These are phyloP conservation scores for Zelonia costaricensis DNA, from an alignment of 208 protist species.

Conservation along the genomic window DNA sequence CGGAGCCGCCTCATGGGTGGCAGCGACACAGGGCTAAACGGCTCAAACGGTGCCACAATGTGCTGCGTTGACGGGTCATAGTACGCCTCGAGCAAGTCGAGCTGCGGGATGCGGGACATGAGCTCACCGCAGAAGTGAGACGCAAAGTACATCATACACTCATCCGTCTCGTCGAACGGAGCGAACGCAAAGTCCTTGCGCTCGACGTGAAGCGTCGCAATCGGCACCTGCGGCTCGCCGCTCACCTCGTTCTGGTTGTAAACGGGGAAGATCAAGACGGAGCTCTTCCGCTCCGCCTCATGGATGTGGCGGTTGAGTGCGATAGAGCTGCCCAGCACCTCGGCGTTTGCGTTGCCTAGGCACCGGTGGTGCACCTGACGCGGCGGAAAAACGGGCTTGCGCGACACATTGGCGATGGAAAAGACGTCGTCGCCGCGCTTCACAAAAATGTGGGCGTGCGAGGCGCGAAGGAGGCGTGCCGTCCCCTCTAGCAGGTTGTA, in stretches of 20 bases:
- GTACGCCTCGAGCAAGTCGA: slow-evolving; percentile 78
- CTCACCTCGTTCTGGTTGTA: slow-evolving; percentile 24
- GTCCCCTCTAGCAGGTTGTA: slow-evolving; percentile 84
- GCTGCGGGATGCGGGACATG: slow-evolving; percentile 68
- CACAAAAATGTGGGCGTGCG: slow-evolving; percentile 74
- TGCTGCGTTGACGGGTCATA: slow-evolving; percentile 88
- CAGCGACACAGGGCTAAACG: slow-evolving; percentile 23
- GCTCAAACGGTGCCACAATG: slow-evolving; percentile 78
- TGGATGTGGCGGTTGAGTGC: slow-evolving; percentile 69
- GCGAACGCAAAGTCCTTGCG: slow-evolving; percentile 50
- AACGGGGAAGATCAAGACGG: slow-evolving; percentile 78
- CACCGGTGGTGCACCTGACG: slow-evolving; percentile 69
- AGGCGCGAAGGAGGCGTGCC: slow-evolving; percentile 50
- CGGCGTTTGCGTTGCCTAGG: slow-evolving; percentile 65
- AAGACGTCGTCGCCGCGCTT: slow-evolving; percentile 76
- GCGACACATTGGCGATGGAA: slow-evolving; percentile 78
- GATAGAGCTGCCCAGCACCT: slow-evolving; percentile 85
- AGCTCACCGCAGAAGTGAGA: slow-evolving; percentile 71
- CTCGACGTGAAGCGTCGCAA: slow-evolving; percentile 78
- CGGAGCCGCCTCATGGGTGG: slow-evolving; percentile 12
- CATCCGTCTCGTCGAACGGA: slow-evolving; percentile 66
- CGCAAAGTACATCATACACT: slow-evolving; percentile 60
- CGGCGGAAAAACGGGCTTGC: slow-evolving; percentile 75
- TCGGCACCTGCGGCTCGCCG: background rate
- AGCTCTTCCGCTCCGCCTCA: slow-evolving; percentile 35